phyloP scores from a whole-genome alignment of 2,329 filamentous ascomycete species.

The Trichoderma aggressivum region DNA sequence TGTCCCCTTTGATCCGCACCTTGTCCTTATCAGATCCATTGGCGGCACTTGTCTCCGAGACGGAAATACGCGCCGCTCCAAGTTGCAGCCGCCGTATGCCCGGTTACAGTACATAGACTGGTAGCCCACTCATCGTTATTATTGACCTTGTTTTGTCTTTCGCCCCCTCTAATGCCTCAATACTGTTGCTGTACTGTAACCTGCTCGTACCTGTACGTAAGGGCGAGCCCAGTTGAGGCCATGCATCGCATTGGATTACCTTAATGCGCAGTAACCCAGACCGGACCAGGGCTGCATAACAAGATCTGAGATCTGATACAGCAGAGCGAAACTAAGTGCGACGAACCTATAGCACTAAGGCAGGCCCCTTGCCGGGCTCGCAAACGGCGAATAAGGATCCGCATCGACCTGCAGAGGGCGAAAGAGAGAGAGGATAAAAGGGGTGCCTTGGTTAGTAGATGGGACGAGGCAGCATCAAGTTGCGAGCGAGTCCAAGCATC shows the following conservation, averaged over 20 bases:
- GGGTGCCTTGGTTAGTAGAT: neutral
- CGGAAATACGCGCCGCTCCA: neutral
- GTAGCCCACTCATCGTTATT: neutral
- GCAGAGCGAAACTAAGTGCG: neutral
- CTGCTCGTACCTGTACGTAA: neutral
- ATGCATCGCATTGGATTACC: neutral
- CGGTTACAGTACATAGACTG: neutral
- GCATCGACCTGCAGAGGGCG: neutral
- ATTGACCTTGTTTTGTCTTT: neutral
- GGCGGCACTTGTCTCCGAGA: neutral
- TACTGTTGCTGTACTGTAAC: neutral
- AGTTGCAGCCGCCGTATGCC: neutral
- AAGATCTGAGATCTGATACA: conserved; percentile 17
- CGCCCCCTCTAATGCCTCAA: neutral
- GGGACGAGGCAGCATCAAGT: neutral
- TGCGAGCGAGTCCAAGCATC: neutral
- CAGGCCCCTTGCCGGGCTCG: neutral
- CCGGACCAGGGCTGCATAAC: neutral
- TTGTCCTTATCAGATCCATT: neutral
- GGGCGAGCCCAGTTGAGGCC: neutral
- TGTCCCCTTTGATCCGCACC: neutral
- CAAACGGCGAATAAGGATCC: neutral
- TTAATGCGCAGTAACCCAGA: neutral
- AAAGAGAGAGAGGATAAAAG: neutral
- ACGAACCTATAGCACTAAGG: conserved; percentile 6